Percentiles rank a stretch among this genome's conserved stretches.
phyloP scores from a whole-genome alignment of 2,329 filamentous ascomycete genomes.

The Colletotrichum musae region DNA sequence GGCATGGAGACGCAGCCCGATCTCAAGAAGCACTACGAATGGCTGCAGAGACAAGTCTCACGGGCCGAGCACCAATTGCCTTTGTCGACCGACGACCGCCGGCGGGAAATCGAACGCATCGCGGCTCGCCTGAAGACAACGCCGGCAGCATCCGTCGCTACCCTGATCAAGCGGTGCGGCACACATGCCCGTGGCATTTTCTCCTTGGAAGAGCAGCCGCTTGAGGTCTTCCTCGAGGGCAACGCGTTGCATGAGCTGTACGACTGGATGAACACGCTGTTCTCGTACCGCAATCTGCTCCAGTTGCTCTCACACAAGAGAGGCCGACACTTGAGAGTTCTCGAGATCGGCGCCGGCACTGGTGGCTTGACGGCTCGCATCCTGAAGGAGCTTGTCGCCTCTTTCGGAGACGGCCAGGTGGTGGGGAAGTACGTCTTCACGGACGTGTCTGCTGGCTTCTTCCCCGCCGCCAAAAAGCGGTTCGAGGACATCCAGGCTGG shows the following conservation, averaged over 20 bases:
- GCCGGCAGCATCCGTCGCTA: neutral
- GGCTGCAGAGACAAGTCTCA: slow-evolving; percentile 2
- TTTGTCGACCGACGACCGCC: neutral
- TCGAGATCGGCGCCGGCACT: slow-evolving; percentile 38
- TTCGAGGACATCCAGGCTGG: neutral
- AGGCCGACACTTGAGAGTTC: slow-evolving; percentile 52
- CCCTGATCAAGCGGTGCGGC: slow-evolving; percentile 25
- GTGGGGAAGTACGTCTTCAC: slow-evolving; percentile 45
- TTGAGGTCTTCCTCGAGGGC: slow-evolving; percentile 23
- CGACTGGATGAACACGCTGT: slow-evolving; percentile 36
- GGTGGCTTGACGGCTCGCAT: slow-evolving; percentile 29
- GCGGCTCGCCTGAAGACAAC: neutral
- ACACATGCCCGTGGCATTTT: slow-evolving; percentile 15
- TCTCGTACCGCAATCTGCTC: slow-evolving; percentile 5
- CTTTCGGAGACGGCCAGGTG: slow-evolving; percentile 34
- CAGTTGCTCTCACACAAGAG: slow-evolving; percentile 12
- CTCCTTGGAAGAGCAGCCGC: neutral
- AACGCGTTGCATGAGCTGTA: slow-evolving; percentile 30
- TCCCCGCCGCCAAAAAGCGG: slow-evolving; percentile 39
- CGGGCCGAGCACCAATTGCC: neutral
- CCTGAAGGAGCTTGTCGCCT: slow-evolving; percentile 15
- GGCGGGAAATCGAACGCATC: neutral
- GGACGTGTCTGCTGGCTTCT: slow-evolving; percentile 44
- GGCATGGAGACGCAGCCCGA: neutral
- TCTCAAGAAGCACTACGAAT: slow-evolving; percentile 2